Conservation (phyloP, 2,329 filamentous ascomycete genomes). For the Penicillium sp. region DNA sequence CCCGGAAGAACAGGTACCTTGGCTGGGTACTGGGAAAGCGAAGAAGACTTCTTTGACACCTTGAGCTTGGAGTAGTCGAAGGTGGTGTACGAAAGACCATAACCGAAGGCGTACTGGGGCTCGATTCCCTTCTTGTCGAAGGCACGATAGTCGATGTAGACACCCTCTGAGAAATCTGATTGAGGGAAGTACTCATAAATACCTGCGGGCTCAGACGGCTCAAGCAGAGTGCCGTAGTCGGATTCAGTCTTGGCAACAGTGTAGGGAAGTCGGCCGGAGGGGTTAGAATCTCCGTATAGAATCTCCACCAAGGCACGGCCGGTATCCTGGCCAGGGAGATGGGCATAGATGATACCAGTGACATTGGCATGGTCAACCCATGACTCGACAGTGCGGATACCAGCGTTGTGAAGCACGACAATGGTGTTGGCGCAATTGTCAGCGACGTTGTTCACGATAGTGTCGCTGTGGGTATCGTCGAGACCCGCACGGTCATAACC, state of each 20-base stretch:
- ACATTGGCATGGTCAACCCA: slow-evolving; percentile 66
- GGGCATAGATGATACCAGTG: slow-evolving; percentile 64
- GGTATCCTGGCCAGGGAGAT: slow-evolving; percentile 65
- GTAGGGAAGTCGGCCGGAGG: slow-evolving; percentile 62
- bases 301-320: slow-evolving; percentile 58
- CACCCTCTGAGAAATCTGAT: slow-evolving; percentile 51
- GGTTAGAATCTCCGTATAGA: slow-evolving; percentile 59
- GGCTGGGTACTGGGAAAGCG: slow-evolving; percentile 12
- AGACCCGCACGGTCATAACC: slow-evolving; percentile 39
- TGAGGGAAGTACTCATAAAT: slow-evolving; percentile 23
- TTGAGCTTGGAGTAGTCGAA: slow-evolving; percentile 21
- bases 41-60: slow-evolving; percentile 4
- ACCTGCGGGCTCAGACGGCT: slow-evolving; percentile 12
- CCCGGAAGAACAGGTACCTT: slow-evolving; percentile 49
- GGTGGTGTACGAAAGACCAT: slow-evolving; percentile 32
- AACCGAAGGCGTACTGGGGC: slow-evolving; percentile 42
- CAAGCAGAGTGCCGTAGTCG: slow-evolving; percentile 52
- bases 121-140: slow-evolving; percentile 47
- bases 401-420: slow-evolving; percentile 9
- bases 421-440: slow-evolving; percentile 29
- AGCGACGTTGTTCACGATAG: slow-evolving; percentile 59
- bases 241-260: slow-evolving; percentile 59
- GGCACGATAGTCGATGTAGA: slow-evolving; percentile 57
- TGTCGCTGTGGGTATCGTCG: slow-evolving; percentile 50
- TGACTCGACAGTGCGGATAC: slow-evolving; percentile 38